phyloP scores from a whole-genome alignment of 83 land plant genomes.

The Picea abies region DNA sequence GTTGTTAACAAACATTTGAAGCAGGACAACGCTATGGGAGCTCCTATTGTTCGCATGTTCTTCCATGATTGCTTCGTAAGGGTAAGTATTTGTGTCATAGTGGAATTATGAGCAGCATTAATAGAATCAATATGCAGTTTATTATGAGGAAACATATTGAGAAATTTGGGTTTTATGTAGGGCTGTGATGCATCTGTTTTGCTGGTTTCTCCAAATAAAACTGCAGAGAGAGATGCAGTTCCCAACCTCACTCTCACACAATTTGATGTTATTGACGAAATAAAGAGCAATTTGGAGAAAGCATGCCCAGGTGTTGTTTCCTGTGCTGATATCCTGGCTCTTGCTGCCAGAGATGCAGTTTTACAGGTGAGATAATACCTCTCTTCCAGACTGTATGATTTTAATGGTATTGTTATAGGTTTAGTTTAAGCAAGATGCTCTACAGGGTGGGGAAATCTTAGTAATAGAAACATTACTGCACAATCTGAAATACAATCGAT shows the following conservation, averaged over 20 bases:
- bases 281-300: conserved; percentile 22
- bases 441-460: no score
- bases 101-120: no score
- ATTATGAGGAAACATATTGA: no score
- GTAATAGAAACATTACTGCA: no score
- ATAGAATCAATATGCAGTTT: no score
- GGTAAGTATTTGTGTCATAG: no score
- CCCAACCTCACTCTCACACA: conserved; percentile 30
- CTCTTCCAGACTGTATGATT: neutral
- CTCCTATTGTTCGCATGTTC: conserved; percentile 21
- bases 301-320: conserved; percentile 32
- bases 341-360: conserved; percentile 39
- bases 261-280: conserved; percentile 28
- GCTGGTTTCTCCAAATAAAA: conserved; percentile 18
- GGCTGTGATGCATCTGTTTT: conserved; percentile 41
- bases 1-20: conserved; percentile 7
- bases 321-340: conserved; percentile 40
- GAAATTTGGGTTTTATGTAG: conserved; percentile 6
- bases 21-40: conserved; percentile 5
- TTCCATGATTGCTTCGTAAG: conserved; percentile 25
- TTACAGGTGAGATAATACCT: conserved; percentile 20
- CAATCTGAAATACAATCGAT: no score
- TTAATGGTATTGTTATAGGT: neutral
- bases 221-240: conserved; percentile 32
- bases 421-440: neutral